Percentiles rank a stretch among this genome's conserved stretches.
phyloP scores from a whole-genome alignment of 352 stramenopile genomes.

The Pythium apleroticum region DNA sequence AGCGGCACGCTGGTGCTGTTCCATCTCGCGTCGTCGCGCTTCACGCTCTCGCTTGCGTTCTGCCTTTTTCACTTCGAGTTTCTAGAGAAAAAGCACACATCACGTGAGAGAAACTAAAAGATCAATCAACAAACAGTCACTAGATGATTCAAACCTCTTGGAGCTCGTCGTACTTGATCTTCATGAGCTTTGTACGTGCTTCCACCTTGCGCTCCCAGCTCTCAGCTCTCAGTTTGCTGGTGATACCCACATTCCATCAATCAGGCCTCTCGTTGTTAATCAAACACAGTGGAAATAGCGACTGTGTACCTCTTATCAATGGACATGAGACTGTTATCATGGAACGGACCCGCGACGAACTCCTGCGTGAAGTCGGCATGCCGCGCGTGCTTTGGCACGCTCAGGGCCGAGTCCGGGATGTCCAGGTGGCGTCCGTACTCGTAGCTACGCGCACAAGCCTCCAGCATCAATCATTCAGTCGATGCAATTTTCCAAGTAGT shows the following conservation, averaged over 20 bases:
- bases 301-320: conserved; percentile 47
- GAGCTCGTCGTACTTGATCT: conserved; percentile 60
- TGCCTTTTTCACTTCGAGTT: conserved; percentile 45
- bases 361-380: conserved; percentile 51
- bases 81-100: conserved; percentile 1
- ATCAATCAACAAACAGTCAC: background rate
- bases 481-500: background rate
- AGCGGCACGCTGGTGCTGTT: conserved; percentile 29
- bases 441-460: conserved; percentile 32
- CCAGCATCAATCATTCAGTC: background rate
- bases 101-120: background rate
- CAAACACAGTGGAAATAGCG: background rate
- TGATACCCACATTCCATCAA: background rate
- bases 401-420: conserved; percentile 50
- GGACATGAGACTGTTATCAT: conserved; percentile 53
- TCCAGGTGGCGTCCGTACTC: conserved; percentile 62
- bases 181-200: conserved; percentile 56
- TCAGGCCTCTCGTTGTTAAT: background rate
- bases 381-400: conserved; percentile 52
- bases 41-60: conserved; percentile 41
- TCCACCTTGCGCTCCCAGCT: conserved; percentile 55
- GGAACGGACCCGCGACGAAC: conserved; percentile 53
- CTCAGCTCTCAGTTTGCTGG: conserved; percentile 41
- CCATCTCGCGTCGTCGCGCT: conserved; percentile 34
- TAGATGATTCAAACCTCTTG: conserved; percentile 31